Evolutionary conservation across 192 early-diverging fungal genomes (phyloP).

Genomic region (Linnemannia zychae): DNA sequence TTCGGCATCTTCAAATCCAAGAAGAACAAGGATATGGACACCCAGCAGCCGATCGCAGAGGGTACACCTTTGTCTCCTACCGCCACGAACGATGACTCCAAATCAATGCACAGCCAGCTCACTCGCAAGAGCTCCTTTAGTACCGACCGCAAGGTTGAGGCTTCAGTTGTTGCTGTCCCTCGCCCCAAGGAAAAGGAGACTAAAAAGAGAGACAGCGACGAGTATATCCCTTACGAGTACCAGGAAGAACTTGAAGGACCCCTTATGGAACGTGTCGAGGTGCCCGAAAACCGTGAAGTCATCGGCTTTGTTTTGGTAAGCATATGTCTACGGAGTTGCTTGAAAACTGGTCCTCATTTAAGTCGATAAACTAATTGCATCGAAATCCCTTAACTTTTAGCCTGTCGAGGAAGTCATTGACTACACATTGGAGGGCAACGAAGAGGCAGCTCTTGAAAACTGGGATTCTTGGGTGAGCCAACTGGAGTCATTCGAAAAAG

Average conservation of each 20-base stretch:
- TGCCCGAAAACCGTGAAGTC: slow-evolving; percentile 38
- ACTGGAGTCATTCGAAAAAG: slow-evolving; percentile 48
- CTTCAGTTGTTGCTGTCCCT: slow-evolving; percentile 17
- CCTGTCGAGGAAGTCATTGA: slow-evolving; percentile 40
- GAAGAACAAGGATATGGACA: slow-evolving; percentile 26
- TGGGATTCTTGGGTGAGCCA: slow-evolving; percentile 57
- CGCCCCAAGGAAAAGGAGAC: slow-evolving; percentile 29
- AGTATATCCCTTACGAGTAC: slow-evolving; percentile 51
- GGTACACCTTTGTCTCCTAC: neutral
- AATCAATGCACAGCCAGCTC: slow-evolving; percentile 32
- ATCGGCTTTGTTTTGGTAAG: slow-evolving; percentile 51
- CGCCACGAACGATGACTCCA: slow-evolving; percentile 29
- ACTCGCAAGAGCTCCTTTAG: slow-evolving; percentile 28
- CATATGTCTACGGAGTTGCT: neutral
- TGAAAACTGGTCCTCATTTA: neutral
- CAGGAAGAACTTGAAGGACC: slow-evolving; percentile 51
- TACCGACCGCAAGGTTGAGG: slow-evolving; percentile 16
- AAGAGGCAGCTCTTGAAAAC: slow-evolving; percentile 44
- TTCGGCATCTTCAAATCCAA: slow-evolving; percentile 47
- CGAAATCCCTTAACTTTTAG: neutral
- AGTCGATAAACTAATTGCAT: neutral
- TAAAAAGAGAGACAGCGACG: slow-evolving; percentile 39
- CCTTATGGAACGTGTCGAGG: slow-evolving; percentile 50
- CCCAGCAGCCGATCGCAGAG: neutral
- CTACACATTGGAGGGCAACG: slow-evolving; percentile 30